A percentile compares a stretch with the other conserved stretches of the same genome.
These are phyloP conservation scores for Chrysoporthe austroafricana DNA, from an alignment of 2,329 filamentous ascomycete genomes.

Conservation along the genomic window DNA sequence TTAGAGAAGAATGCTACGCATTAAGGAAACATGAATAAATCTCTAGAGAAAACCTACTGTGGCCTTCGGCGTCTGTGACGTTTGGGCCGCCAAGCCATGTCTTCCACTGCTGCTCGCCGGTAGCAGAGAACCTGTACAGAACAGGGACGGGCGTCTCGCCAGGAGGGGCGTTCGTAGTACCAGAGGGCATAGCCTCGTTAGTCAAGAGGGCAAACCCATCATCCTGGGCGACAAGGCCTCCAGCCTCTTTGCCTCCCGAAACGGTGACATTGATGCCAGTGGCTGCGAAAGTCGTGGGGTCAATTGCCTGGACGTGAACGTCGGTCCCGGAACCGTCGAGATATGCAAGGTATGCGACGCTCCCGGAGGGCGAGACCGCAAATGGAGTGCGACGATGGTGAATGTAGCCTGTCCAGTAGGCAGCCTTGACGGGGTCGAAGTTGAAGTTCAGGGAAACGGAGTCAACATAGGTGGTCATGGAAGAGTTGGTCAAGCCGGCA, in stretches of 20 bases:
- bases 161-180: conserved; percentile 52
- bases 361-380: conserved; percentile 63
- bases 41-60: neutral
- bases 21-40: neutral
- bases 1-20: conserved; percentile 33
- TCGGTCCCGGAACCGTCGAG: conserved; percentile 58
- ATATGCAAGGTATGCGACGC: conserved; percentile 63
- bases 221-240: conserved; percentile 63
- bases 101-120: conserved; percentile 60
- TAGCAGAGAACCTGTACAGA: conserved; percentile 58
- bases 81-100: conserved; percentile 62
- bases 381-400: conserved; percentile 67
- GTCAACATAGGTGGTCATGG: conserved; percentile 41
- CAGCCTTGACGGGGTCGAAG: conserved; percentile 61
- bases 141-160: conserved; percentile 56
- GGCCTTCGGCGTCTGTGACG: conserved; percentile 49
- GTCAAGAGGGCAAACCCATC: conserved; percentile 67
- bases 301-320: conserved; percentile 61
- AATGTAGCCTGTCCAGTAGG: conserved; percentile 64
- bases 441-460: conserved; percentile 51
- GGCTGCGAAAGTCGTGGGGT: conserved; percentile 57
- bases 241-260: conserved; percentile 59
- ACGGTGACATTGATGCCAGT: conserved; percentile 57
- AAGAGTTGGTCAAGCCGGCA: conserved; percentile 30
- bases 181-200: conserved; percentile 57